Evolutionary conservation across 2,329 filamentous ascomycete species (phyloP).

Genomic region (Trichoderma harzianum): DNA sequence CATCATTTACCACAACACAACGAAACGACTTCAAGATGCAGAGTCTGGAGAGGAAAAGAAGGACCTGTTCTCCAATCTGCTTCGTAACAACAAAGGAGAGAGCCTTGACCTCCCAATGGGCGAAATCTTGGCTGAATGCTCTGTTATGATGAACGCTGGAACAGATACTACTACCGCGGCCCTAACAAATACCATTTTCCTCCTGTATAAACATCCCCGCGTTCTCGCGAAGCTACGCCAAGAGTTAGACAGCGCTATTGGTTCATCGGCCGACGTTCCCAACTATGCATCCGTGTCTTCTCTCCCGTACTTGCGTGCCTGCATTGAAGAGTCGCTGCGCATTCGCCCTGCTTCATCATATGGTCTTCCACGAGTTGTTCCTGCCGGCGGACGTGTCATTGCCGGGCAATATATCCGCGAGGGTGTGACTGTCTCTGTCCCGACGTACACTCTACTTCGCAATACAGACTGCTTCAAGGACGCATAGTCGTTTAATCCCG

Average conservation of each 20-base stretch:
- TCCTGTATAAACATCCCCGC: background rate
- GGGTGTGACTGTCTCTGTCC: too few species aligned
- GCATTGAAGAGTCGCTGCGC: constrained; percentile 26
- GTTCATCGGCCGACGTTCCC: background rate
- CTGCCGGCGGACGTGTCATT: background rate
- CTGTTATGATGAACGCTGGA: background rate
- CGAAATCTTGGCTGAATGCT: background rate
- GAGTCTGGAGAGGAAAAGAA: background rate
- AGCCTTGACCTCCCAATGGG: background rate
- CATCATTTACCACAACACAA: background rate
- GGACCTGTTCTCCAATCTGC: background rate
- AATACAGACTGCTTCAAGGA: background rate
- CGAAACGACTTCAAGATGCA: background rate
- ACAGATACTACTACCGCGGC: background rate
- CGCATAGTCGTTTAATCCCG: constrained; percentile 5
- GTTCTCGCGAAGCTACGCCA: background rate
- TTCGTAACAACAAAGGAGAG: background rate
- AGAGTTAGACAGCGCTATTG: background rate
- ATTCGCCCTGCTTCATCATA: constrained; percentile 24
- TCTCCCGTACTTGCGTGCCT: constrained; percentile 24
- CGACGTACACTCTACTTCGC: background rate
- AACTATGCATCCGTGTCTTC: background rate
- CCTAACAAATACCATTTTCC: background rate
- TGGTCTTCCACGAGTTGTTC: constrained; percentile 22
- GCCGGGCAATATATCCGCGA: background rate